Evolutionary conservation across 2,329 filamentous ascomycete species (phyloP), one percentile per base, ranked within the genome.

Genomic region (Exutisphaerella laricina): DNA sequence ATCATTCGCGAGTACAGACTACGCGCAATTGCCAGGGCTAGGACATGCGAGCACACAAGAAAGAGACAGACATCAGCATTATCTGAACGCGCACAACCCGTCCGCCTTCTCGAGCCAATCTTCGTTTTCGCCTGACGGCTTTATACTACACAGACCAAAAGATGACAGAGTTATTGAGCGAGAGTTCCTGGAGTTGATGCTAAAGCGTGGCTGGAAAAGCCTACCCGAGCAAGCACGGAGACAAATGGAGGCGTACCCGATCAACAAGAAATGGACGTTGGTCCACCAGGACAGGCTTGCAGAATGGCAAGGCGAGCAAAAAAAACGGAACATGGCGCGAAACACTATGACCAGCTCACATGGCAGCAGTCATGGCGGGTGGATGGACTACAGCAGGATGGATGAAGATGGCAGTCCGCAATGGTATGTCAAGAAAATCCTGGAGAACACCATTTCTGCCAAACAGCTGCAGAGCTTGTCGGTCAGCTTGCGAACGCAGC

Each of bases 151-250:
- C 34, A 80, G 84, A 56, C 88, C 88, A 12, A 77, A 81, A 40
- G 85, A 94, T 63, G 88, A 94, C 60, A 78, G 81, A 46, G 70
- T 94, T 10, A 85, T 96, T 33, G 88, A 97, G 62, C 82, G 89
- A 60, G 86, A 95, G 72, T 97, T 97, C 60, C 74, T 89, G 58
- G 83, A 88, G 39, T 71, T 98, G 53, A 97, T 98, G 92, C 86
- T 94, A 60, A 96, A 96, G 69, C 80, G 92, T 69, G 92, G 90
- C 53, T 97, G 89, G 87, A 92, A 95, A 69, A 94, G 94, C 66
- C 72, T 98, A 52, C 92, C 92, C 4, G 92, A 98, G 61, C 88
- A 95, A 69, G 92, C 92, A 21, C 80, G 85, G 55, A 78, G 90
- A 49, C 92, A 97, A 70, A 97, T 98, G 90, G 79, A 92, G 68